Conservation (phyloP, 495 filamentous ascomycete genomes). For the Penicillium antarcticum region DNA sequence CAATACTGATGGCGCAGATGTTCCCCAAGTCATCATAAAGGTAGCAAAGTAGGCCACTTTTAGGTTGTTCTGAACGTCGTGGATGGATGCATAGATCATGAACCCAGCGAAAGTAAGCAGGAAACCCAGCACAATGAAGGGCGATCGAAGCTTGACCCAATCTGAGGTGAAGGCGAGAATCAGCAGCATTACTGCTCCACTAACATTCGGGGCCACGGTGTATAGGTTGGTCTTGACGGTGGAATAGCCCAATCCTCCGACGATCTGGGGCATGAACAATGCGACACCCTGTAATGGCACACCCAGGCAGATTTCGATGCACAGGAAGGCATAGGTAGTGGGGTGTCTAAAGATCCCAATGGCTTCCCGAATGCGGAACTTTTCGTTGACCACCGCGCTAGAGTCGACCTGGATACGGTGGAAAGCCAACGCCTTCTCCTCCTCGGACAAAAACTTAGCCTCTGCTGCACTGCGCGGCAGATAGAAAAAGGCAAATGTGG, state of each 20-base stretch:
- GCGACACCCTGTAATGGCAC: conserved; percentile 69
- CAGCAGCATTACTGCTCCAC: conserved; percentile 66
- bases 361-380: conserved; percentile 63
- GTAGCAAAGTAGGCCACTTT: conserved; percentile 71
- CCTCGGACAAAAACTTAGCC: conserved; percentile 59
- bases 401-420: conserved; percentile 73
- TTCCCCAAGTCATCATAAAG: conserved; percentile 82
- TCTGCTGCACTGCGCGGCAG: conserved; percentile 62
- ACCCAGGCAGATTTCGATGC: conserved; percentile 71
- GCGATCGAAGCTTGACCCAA: conserved; percentile 61
- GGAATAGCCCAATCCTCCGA: conserved; percentile 57
- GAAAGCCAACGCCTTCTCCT: conserved; percentile 68
- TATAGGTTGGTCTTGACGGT: conserved; percentile 73
- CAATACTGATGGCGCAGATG: conserved; percentile 51
- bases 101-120: conserved; percentile 71
- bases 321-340: conserved; percentile 59
- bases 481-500: conserved; percentile 64
- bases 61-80: conserved; percentile 53
- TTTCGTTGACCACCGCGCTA: conserved; percentile 67
- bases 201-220: conserved; percentile 70
- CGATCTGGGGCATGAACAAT: conserved; percentile 74
- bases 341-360: conserved; percentile 62
- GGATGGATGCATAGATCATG: conserved; percentile 67
- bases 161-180: conserved; percentile 68
- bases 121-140: conserved; percentile 71